Base-by-base conservation (phyloP, 2,329 filamentous ascomycete genomes). In the Ambrosiella beaveri region DNA sequence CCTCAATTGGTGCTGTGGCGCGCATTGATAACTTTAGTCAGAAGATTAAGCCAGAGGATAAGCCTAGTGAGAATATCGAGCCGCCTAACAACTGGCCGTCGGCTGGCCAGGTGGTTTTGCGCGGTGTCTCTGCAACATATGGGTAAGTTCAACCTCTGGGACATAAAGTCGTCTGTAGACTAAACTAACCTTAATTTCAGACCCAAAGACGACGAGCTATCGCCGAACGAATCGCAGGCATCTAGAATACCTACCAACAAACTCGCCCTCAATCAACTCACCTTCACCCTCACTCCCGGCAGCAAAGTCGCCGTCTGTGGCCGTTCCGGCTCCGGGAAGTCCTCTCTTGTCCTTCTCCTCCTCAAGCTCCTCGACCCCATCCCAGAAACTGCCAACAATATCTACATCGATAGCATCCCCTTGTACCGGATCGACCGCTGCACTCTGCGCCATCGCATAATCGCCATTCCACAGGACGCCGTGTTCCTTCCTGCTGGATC, bases 381-480 rank as follows among this genome's bases (percentile, higher is more conserved):
- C 0, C 59, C 67, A 0, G 63, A 57, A 0, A 63, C 62, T 1
- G 44, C 56, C 0, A 41, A 58, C 5, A 64, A 66, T 17, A 71
- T 76, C 15, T 60, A 64, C 0, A 74, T 80, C n/a, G 76, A 79
- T 59, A 67, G 63, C 37, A 55, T 72, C 0, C 63, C 67, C 0
- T 66, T 74, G 1, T 44, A 65, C 27, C 60, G 59, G 1, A 67
- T 80, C 11, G 64, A 74, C 57, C 71, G 75, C 1, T 36, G 65
- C 0, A 64, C 65, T 0, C 67, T 80, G 0, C 74, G 77, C 7
- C 66, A 71, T 45, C 72, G 71, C 0, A 66, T 80, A 41, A 75
- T 77, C 47, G 73, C 75, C 3, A 66, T 80, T 0, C 75, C 77
- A 0, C 77, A 81, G 63, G 77, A 80, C 3, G 65, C 75, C 0